phyloP scores from a whole-genome alignment of 345 rosid genomes.

The Schrenkiella parvula region DNA sequence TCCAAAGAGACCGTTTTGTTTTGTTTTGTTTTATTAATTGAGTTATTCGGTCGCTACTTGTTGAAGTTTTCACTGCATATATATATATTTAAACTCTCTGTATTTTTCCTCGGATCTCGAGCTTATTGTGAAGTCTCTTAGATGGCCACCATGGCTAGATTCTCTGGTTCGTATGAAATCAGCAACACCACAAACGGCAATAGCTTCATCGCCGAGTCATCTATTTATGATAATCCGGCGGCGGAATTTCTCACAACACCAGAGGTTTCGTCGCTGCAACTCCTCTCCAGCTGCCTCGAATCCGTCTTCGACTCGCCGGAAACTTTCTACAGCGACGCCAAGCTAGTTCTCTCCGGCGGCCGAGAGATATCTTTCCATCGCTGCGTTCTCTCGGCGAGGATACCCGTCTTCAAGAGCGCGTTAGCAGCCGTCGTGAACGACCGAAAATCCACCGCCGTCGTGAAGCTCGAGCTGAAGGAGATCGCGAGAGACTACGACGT shows the following conservation, averaged over 20 bases:
- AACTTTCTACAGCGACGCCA: conserved; percentile 62
- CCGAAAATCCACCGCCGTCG: conserved; percentile 3
- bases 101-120: neutral
- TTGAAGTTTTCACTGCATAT: neutral
- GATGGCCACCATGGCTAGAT: conserved; percentile 47
- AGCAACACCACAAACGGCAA: conserved; percentile 58
- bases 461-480: conserved; percentile 53
- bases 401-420: conserved; percentile 49
- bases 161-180: conserved; percentile 64
- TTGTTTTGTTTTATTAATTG: neutral
- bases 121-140: neutral
- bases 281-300: conserved; percentile 54
- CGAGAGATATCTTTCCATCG: conserved; percentile 65
- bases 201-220: conserved; percentile 35
- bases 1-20: neutral
- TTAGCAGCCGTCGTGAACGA: conserved; percentile 42
- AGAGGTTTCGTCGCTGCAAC: conserved; percentile 41
- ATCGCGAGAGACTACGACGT: conserved; percentile 52
- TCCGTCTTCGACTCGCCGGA: conserved; percentile 49
- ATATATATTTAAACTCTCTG: too few species aligned
- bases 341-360: conserved; percentile 45
- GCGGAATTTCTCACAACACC: neutral
- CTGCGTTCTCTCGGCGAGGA: conserved; percentile 68
- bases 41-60: neutral
- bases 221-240: conserved; percentile 18